phyloP scores from a whole-genome alignment of 1,284 basidiomycete genomes.

The Mycena citricolor region DNA sequence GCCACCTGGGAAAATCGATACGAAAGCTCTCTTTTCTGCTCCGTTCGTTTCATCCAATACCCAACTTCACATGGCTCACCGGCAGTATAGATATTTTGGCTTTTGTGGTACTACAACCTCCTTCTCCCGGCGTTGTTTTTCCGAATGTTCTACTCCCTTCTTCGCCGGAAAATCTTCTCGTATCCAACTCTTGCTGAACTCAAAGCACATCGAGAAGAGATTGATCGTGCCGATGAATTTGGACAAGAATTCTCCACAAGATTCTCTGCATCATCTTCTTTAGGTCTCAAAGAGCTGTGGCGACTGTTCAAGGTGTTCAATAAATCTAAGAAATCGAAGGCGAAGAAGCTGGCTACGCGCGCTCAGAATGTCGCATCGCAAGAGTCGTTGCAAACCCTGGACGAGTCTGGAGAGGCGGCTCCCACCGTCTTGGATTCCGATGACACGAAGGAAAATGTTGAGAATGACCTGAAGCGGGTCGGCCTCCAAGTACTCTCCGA shows the following conservation, averaged over 20 bases:
- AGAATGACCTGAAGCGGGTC: slow-evolving; percentile 45
- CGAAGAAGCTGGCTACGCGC: slow-evolving; percentile 36
- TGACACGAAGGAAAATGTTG: slow-evolving; percentile 35
- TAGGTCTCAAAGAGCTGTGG: slow-evolving; percentile 56
- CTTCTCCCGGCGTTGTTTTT: slow-evolving; percentile 52
- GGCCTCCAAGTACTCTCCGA: slow-evolving; percentile 43
- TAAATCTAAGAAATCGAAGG: slow-evolving; percentile 30
- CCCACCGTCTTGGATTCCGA: slow-evolving; percentile 32
- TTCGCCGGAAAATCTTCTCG: slow-evolving; percentile 49
- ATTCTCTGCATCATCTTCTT: slow-evolving; percentile 44
- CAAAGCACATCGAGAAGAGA: slow-evolving; percentile 46
- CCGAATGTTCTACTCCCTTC: slow-evolving; percentile 47
- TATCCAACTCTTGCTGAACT: slow-evolving; percentile 58
- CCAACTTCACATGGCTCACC: slow-evolving; percentile 10
- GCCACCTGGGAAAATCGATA: slow-evolving; percentile 56
- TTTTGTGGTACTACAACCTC: slow-evolving; percentile 59
- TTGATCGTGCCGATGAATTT: slow-evolving; percentile 50
- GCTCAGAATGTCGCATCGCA: neutral
- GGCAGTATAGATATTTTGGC: slow-evolving; percentile 53
- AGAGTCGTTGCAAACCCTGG: neutral
- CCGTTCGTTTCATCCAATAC: slow-evolving; percentile 45
- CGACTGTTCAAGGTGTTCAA: slow-evolving; percentile 44
- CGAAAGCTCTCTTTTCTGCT: slow-evolving; percentile 49
- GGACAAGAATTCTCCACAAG: slow-evolving; percentile 48
- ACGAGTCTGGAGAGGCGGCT: slow-evolving; percentile 10